Base-by-base conservation (phyloP, 352 stramenopile species). In the Thalassiosira exigua region DNA sequence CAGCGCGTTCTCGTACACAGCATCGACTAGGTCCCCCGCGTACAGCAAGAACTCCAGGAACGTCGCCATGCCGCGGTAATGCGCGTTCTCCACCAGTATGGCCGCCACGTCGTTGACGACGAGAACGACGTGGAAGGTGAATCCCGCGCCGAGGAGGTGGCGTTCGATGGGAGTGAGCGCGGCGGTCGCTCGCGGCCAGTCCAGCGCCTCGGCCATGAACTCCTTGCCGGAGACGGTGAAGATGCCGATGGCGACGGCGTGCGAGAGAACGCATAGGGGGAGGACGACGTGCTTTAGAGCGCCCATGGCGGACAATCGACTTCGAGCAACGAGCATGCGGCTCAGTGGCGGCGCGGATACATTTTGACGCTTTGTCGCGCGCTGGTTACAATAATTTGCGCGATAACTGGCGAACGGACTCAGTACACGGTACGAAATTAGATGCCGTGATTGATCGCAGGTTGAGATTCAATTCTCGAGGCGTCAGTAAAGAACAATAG, bases 1-100 rank as follows among this genome's bases (percentile, higher is more conserved):
- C 0, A 69, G 53, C 21, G 41, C 53, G 36, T 69, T 69, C 26
- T 69, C 60, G 36, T 69, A 69, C 60, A 69, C 53, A 24, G 60
- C 60, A 69, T 69, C 60, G 7, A 44, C 60, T 44, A 69, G 53
- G 39, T 69, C 60, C 42, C 51, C 51, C 39, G 60, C 51, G 60
- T 69, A 69, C 7, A 69, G 41, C 11, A 69, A 17, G 11, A 69
- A 59, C 22, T 69, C 60, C 22, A 69, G 53, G 2, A 69, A 27
- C 26, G 60, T 69, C 24, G n/a, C n/a, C n/a, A n/a, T n/a, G n/a
- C n/a, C n/a, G n/a, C n/a, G n/a, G n/a, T n/a, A n/a, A n/a, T 52
- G 57, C 30, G 57, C 12, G 53, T 52, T 66, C 19, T 66, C 57
- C 1, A 66, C 33, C 19, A 52, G 30, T 21, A 66, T 66, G 11